A percentile compares a stretch with the other conserved stretches of the same genome.
phyloP scores from a whole-genome alignment of 768 basidiomycete species.

The Tricholoma matsutake region DNA sequence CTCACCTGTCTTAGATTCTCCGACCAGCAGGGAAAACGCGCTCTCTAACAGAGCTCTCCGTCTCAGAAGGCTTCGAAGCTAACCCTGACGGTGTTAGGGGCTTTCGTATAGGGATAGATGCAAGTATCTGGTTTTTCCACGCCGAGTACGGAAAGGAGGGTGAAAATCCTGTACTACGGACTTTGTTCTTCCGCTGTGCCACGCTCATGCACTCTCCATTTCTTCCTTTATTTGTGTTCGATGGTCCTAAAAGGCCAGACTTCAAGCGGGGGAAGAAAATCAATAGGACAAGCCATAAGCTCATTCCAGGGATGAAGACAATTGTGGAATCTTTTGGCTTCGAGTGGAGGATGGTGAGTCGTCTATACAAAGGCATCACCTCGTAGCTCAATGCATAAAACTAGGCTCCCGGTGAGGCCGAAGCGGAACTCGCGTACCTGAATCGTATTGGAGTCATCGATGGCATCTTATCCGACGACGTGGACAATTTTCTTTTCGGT shows the following conservation, averaged over 20 bases:
- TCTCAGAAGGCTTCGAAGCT: constrained; percentile 69
- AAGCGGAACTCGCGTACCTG: constrained; percentile 88
- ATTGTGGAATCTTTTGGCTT: constrained; percentile 81
- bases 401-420: constrained; percentile 91
- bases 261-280: constrained; percentile 78
- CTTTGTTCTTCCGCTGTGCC: constrained; percentile 81
- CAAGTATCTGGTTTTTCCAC: constrained; percentile 84
- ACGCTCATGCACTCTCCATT: constrained; percentile 75
- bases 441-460: constrained; percentile 83
- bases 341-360: constrained; percentile 64
- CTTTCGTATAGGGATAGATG: constrained; percentile 84
- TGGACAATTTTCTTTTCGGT: constrained; percentile 90
- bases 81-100: constrained; percentile 66
- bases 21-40: constrained; percentile 68
- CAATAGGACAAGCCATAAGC: constrained; percentile 56
- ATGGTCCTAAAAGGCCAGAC: constrained; percentile 81
- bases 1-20: constrained; percentile 43
- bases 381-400: constrained; percentile 26
- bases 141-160: constrained; percentile 73
- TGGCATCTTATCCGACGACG: constrained; percentile 88
- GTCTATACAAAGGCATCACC: constrained; percentile 11
- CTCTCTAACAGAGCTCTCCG: constrained; percentile 74
- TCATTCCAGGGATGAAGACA: constrained; percentile 72
- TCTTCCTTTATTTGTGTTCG: constrained; percentile 88
- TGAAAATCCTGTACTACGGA: constrained; percentile 84